A percentile compares a stretch with the other conserved stretches of the same genome.
Conservation (phyloP, 2,329 filamentous ascomycete species). For the Ophiostoma montium region DNA sequence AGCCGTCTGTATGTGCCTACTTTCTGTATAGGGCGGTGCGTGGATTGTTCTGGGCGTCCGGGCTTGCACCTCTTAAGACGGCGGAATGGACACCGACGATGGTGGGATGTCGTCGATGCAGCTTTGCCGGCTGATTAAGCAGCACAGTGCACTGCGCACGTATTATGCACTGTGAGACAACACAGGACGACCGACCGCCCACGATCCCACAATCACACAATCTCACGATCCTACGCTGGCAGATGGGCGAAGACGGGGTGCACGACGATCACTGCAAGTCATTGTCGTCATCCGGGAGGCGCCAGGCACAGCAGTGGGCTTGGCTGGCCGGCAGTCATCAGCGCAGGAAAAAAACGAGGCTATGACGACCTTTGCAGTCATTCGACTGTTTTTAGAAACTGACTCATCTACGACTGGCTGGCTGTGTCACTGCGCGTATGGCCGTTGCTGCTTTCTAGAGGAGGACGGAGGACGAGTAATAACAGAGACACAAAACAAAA, state of each 20-base stretch:
- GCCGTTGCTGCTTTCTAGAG: too few species aligned
- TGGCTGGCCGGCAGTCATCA: neutral
- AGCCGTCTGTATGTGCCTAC: too few species aligned
- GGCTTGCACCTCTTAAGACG: too few species aligned
- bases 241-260: neutral
- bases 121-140: neutral
- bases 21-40: neutral
- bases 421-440: too few species aligned
- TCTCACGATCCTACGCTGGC: neutral
- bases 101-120: neutral
- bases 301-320: neutral
- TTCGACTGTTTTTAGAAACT: too few species aligned
- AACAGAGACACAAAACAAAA: too few species aligned
- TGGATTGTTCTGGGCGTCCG: neutral
- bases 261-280: neutral
- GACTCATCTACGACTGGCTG: too few species aligned
- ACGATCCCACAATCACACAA: neutral
- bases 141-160: neutral
- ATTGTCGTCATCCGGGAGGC: neutral
- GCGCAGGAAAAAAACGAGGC: neutral
- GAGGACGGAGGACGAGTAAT: too few species aligned
- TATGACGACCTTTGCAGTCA: too few species aligned
- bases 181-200: too few species aligned
- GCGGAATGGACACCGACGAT: too few species aligned
- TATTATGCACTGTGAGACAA: neutral